Conservation (phyloP, 2,329 filamentous ascomycete species). For the Aspergillus sp. region DNA sequence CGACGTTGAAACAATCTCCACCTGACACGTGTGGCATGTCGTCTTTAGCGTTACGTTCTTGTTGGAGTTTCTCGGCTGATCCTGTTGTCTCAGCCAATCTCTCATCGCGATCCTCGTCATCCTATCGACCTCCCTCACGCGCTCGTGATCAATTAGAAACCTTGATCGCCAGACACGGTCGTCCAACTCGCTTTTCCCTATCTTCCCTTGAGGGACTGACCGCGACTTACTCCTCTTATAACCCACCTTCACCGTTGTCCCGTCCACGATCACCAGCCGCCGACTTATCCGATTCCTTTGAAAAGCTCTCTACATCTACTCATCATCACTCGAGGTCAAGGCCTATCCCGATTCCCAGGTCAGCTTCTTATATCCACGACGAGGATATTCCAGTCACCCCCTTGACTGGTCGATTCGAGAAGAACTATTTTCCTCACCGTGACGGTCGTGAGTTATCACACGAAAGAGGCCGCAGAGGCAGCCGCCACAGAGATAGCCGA, state of each 20-base stretch:
- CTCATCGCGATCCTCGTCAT: slow-evolving; percentile 29
- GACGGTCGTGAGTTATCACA: slow-evolving; percentile 26
- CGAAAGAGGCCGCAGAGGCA: slow-evolving; percentile 22
- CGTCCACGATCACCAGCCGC: slow-evolving; percentile 31
- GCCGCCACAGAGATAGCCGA: slow-evolving; percentile 21
- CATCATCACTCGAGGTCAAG: slow-evolving; percentile 31
- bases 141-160: slow-evolving; percentile 42
- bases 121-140: slow-evolving; percentile 30
- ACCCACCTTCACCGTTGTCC: slow-evolving; percentile 33
- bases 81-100: slow-evolving; percentile 30
- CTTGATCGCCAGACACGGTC: slow-evolving; percentile 44
- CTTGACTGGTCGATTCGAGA: slow-evolving; percentile 44
- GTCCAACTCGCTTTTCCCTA: slow-evolving; percentile 43
- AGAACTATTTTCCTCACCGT: slow-evolving; percentile 39
- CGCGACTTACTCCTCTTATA: slow-evolving; percentile 43
- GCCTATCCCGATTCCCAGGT: slow-evolving; percentile 42
- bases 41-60: slow-evolving; percentile 18
- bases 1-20: slow-evolving; percentile 22
- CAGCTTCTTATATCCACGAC: slow-evolving; percentile 29
- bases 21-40: slow-evolving; percentile 38
- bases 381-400: slow-evolving; percentile 44
- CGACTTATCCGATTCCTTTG: slow-evolving; percentile 29
- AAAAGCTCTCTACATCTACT: slow-evolving; percentile 30
- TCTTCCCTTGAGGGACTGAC: slow-evolving; percentile 45
- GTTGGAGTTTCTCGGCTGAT: slow-evolving; percentile 31